Evolutionary conservation across 352 stramenopile species (phyloP).

Genomic region (Thraustochytrium sp.): DNA sequence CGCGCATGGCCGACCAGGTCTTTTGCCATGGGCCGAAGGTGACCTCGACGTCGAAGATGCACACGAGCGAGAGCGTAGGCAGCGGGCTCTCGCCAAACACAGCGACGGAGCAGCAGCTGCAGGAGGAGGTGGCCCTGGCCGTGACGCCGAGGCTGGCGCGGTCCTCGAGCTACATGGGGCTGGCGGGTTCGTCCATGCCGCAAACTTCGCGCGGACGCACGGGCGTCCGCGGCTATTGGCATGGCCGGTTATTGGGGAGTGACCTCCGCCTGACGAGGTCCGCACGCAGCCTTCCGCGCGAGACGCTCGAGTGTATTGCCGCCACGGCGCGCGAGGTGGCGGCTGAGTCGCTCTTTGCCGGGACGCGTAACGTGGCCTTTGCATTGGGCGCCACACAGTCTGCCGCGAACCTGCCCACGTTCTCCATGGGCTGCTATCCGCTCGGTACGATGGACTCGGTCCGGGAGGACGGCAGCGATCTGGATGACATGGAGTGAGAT

Average conservation of each 20-base stretch:
- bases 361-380: constrained; percentile 1
- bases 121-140: not conserved
- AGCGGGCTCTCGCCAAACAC: not conserved
- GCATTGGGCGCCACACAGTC: not conserved
- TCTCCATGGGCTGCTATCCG: not conserved
- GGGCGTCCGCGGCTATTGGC: not conserved
- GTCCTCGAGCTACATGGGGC: constrained; percentile 4
- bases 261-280: not conserved
- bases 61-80: not conserved
- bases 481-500: not conserved
- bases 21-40: not conserved
- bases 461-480: not conserved
- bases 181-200: not conserved
- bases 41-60: not conserved
- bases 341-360: constrained; percentile 8
- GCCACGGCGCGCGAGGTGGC: not conserved
- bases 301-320: constrained; percentile 6
- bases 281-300: not conserved
- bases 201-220: not conserved
- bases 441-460: constrained; percentile 6
- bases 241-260: not conserved
- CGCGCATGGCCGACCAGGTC: constrained; percentile 5
- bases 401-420: not conserved
- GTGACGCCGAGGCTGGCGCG: not conserved
- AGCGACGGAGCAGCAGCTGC: not conserved